Base-by-base conservation (phyloP, 75 land plant species). In the Gnetum montanum region DNA sequence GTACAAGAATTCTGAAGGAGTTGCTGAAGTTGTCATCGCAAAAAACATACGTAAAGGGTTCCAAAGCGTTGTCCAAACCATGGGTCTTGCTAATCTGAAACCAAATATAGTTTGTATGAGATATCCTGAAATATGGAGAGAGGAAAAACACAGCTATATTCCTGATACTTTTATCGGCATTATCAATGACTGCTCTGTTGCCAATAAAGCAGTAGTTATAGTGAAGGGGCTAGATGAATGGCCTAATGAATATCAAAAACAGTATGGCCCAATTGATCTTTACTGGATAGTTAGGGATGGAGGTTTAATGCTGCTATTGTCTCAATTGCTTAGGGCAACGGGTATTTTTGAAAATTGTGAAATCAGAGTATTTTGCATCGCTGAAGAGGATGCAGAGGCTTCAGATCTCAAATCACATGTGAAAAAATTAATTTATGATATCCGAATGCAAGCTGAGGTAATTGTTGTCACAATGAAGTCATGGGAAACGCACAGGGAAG, bases 211-310 rank as follows among this genome's bases (percentile, higher is more conserved):
- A 7, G 95, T 89, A 31, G 98, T 94, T 1, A 94, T 94, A 62
- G 96, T 94, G 41, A 94, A 94, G 61, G 98, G 98, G 13, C 81
- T 94, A n/a, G 98, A 94, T 67, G 95, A 88, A 61, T 94, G 98
- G 98, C 98, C 98, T 25, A 78, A 78, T 10, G 96, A 94, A 72
- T 94, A 75, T 61, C 96, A 94, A 50, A 85, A 69, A 71, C 96
- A 94, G 59, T 88, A 75, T 71, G 98, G 98, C 11, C 81, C 95
- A 16, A 93, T 93, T 13, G 98, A 93, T 55, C 71, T 93, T 16
- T 94, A 94, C 36, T 94, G 98, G 98, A 94, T 94, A 25, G 98
- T 94, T 29, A 70, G 88, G 53, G 98, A 94, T 67, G 98, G 98
- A 15, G 95, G 98, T 36, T 81, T 94, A n/a, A 94, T 94, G 98